A percentile compares a stretch with the other conserved stretches of the same genome.
Evolutionary conservation across 352 stramenopile genomes (phyloP).

Genomic region (Aphanomyces stellatus): DNA sequence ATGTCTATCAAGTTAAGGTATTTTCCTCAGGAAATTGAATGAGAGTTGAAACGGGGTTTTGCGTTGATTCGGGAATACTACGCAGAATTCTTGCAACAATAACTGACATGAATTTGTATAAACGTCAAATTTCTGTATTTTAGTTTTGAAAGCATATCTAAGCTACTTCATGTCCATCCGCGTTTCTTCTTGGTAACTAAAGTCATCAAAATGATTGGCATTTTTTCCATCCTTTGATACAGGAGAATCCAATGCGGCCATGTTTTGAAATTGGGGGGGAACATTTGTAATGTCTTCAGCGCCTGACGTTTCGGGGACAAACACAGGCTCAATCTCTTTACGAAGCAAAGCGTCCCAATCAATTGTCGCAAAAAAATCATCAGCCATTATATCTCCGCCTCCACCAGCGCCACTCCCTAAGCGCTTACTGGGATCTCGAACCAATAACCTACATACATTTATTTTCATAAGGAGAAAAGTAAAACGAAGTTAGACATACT

Average conservation of each 20-base stretch:
- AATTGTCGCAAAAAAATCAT: conserved; percentile 77
- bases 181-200: conserved; percentile 79
- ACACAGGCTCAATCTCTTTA: conserved; percentile 75
- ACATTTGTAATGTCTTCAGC: conserved; percentile 85
- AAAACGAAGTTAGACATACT: conserved; percentile 17
- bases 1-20: too few relatives aligned
- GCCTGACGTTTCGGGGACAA: conserved; percentile 66
- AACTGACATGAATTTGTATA: too few relatives aligned
- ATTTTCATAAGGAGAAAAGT: neutral
- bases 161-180: too few relatives aligned
- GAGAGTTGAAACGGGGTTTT: too few relatives aligned
- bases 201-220: conserved; percentile 83
- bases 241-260: conserved; percentile 78
- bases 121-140: too few relatives aligned
- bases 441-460: conserved; percentile 55
- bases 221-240: conserved; percentile 82
- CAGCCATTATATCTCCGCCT: conserved; percentile 81
- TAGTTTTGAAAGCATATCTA: too few relatives aligned
- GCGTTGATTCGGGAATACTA: too few relatives aligned
- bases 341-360: conserved; percentile 81
- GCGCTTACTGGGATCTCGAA: conserved; percentile 88
- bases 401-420: conserved; percentile 85
- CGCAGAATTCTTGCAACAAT: too few relatives aligned
- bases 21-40: too few relatives aligned
- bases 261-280: conserved; percentile 86